phyloP scores from a whole-genome alignment of 495 filamentous ascomycete genomes.

The Tuber melanosporum region DNA sequence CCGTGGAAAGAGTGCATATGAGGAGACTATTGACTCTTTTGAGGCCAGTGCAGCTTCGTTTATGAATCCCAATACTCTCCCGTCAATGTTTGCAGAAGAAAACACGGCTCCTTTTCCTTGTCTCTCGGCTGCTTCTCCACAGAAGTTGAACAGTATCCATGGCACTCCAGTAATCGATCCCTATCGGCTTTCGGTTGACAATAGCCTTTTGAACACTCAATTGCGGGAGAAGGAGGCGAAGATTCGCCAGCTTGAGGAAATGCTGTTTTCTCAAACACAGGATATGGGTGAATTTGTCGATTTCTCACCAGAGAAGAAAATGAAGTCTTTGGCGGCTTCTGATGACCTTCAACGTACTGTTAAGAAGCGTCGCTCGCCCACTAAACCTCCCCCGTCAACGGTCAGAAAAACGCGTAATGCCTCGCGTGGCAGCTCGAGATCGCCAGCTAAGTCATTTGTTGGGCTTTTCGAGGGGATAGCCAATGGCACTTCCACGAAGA shows the following conservation, averaged over 20 bases:
- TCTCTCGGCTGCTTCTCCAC: conserved; percentile 39
- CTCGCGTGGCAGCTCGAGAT: conserved; percentile 25
- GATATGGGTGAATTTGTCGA: conserved; percentile 38
- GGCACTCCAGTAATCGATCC: conserved; percentile 22
- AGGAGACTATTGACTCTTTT: conserved; percentile 16
- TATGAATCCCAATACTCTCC: conserved; percentile 28
- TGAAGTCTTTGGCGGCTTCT: conserved; percentile 11
- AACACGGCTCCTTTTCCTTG: conserved; percentile 36
- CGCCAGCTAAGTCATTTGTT: conserved; percentile 27
- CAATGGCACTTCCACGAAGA: conserved; percentile 20
- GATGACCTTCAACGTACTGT: conserved; percentile 23
- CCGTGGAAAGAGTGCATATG: conserved; percentile 24
- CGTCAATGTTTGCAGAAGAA: conserved; percentile 39
- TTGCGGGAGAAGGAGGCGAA: conserved; percentile 37
- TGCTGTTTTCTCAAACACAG: conserved; percentile 29
- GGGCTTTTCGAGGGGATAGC: conserved; percentile 29
- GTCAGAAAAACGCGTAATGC: conserved; percentile 20
- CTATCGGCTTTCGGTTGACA: conserved; percentile 30
- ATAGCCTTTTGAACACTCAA: conserved; percentile 30
- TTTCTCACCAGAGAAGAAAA: conserved; percentile 40
- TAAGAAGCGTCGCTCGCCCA: conserved; percentile 36
- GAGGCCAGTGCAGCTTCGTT: conserved; percentile 21
- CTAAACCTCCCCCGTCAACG: conserved; percentile 17
- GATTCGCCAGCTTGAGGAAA: conserved; percentile 30
- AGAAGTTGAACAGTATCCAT: conserved; percentile 37